Base-by-base conservation (phyloP, 768 basidiomycete genomes). In the Aureoboletus auriporus region DNA sequence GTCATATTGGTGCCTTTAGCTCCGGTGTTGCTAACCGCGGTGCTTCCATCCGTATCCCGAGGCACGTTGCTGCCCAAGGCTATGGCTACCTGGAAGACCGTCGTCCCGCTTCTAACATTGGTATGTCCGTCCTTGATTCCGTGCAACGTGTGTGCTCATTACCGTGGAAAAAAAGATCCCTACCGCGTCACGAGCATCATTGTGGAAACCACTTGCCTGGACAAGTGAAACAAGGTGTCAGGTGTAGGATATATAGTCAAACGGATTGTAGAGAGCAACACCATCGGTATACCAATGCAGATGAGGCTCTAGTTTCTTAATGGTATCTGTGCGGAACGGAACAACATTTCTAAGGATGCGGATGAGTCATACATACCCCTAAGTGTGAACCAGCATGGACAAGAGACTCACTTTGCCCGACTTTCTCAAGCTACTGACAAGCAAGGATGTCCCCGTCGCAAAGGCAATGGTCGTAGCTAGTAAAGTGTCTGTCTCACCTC, bases 1-100 rank as follows among this genome's bases (percentile, higher is more conserved):
- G 88, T 49, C 91, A 93, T 73, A 97, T 98, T 61, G 78, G 84
- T 57, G 66, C 69, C 47, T 99, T 99, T 78, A 88, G 85, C 60
- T 88, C 89, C 51, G 96, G 96, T 71, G 91, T 98, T 54, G 96
- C 96, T 59, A 88, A 96, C 77, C 92, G 95, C 70, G 96, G 93
- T 62, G 93, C 95, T 39, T 94, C 92, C 28, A 91, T 96, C 66
- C 91, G 93, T 74, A 86, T 99, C 39, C 96, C 96, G 40, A 77
- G 95, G 62, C 89, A 94, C 66, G 94, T 97, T 62, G 88, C 86
- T 44, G 75, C 87, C 30, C 84, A 94, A 70, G 94, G 95, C 44
- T 92, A 84, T 62, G 96, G 96, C 41, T 97, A 98, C 75, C 71
- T 97, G 57, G 94, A 97, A 67, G 94, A 96, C 73, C 82, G 95